Evolutionary conservation across 352 stramenopile species (phyloP), one percentile per base, ranked within the genome.

Genomic region (Pythium rhizo-oryzae): DNA sequence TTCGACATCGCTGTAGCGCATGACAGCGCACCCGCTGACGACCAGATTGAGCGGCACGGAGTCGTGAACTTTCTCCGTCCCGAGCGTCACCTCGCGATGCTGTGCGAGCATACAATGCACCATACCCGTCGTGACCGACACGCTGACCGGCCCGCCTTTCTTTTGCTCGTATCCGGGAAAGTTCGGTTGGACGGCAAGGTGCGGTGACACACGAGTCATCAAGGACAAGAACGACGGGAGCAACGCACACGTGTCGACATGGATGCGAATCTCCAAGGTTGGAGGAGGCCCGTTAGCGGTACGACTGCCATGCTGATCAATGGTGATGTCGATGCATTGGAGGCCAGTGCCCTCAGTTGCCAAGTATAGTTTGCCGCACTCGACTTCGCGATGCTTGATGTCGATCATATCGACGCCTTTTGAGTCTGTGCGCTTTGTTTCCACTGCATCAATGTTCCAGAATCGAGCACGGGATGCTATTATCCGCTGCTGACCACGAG

Each of bases 71-170:
- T 56, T 54, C 43, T 67, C 59, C 0, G 0, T 8, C 0, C 30
- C 28, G 16, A 33, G 4, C 2, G 19, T 33, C 1, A 50, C 37
- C 2, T 59, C 43, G 16, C 37, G 47, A 46, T 85, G 85, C 55
- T 91, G 73, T 0, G 81, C 81, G 33, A 87, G 70, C 61, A 89
- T 66, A 52, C 81, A 85, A 35, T 90, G 69, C 1, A 90, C 80
- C 33, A 80, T 77, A 2, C 85, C 82, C 28, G 85, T 91, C 2
- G 82, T 87, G 30, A 91, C 79, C 0, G 85, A 93, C 18, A 91
- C 64, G 23, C 80, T 80, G 44, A 89, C 59, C 0, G 80, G 72
- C 13, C 43, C 51, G 0, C 65, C 63, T 16, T 70, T 66, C 23
- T 65, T 60, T 43, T 79, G 75, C 16, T 65, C 64, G 51, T 84